Base-by-base conservation (phyloP, 176 grass and related monocot genomes). In the Eremochloa ophiuroides region DNA sequence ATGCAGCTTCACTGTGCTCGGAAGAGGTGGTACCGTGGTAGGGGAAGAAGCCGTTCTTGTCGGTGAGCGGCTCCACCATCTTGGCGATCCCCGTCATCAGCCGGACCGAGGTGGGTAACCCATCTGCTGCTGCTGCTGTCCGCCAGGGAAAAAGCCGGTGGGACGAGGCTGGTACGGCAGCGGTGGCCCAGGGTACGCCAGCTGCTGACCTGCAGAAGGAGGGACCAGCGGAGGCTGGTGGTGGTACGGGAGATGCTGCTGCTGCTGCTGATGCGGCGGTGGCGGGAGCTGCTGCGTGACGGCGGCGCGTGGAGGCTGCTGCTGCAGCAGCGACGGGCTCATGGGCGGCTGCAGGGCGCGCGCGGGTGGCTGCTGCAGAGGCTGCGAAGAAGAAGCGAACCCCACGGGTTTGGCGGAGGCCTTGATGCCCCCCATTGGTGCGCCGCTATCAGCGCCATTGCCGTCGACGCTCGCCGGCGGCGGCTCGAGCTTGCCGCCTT, bases 21-120 rank as follows among this genome's bases (percentile, higher is more conserved):
- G 76, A 88, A 88, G 25, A 88, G 82, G 76, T 88, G 87, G n/a
- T n/a, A n/a, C n/a, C n/a, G n/a, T n/a, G n/a, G 76, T 84, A 88
- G 35, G 87, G 87, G 87, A 88, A 88, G 82, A 53, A 63, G 70
- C 87, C 87, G 62, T 84, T 80, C 82, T 80, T 84, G 76, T 88
- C 87, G 25, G 35, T 84, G 17, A 88, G 59, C 67, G 87, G 87
- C 62, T 88, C 87, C 69, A 88, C 82, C 50, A 88, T 35, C 82
- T 75, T 88, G 62, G 87, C 82, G 82, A 88, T 88, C 48, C 82
- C 82, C 7, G 67, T 78, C 87, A 89, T 89, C 6, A 89, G 51
- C 82, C 7, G 8, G n/a, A n/a, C 16, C 62, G 85, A 18, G 70
- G n/a, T n/a, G 35, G 78, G 34, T 58, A 29, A 22, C 23, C 13